Base-by-base conservation (phyloP, 495 filamentous ascomycete species). In the Penicillium simplicissimum region DNA sequence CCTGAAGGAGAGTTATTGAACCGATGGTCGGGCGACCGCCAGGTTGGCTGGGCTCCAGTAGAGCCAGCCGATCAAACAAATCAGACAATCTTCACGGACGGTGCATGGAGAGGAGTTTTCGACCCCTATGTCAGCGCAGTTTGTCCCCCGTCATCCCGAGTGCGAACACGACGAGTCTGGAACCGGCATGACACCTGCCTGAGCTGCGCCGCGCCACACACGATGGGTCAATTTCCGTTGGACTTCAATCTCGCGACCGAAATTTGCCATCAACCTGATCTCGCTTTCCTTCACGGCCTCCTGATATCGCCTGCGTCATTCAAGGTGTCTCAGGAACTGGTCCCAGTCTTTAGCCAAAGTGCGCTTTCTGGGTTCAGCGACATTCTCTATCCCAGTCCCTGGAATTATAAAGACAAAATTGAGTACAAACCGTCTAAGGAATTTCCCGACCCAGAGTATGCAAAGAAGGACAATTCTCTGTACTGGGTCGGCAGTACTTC, bases 251-350 rank as follows among this genome's bases (percentile, higher is more conserved):
- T 85, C 11, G 82, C 88, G 5, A 81, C 84, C 9, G 82, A 89
- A 33, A 81, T 89, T 48, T 96, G 91, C 69, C 89, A 93, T 62
- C 91, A 96, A 65, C 87, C 91, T 1, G 91, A 96, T 64, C 79
- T 96, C 43, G 83, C 86, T 17, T 79, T 85, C 38, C 79, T 93
- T 3, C 91, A 94, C 64, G 88, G 89, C 38, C 82, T 92, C 57
- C 79, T 90, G 70, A 79, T 89, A 33, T 86, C 81, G 0, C 84
- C 89, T 0, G 79, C 90, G 1, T 80, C 85, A 8, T 81, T 86
- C 58, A 84, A 84, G 45, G 81, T 85, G 1, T 75, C 87, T 0
- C 83, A 87, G 49, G 81, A 87, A 6, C 76, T 93, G 11, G 62
- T 88, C 2, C 91, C 91, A 0, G 73, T 94, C 28, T 94, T 94